Evolutionary conservation across 1,284 basidiomycete genomes (phyloP).

Genomic region (Tausonia pullulans): DNA sequence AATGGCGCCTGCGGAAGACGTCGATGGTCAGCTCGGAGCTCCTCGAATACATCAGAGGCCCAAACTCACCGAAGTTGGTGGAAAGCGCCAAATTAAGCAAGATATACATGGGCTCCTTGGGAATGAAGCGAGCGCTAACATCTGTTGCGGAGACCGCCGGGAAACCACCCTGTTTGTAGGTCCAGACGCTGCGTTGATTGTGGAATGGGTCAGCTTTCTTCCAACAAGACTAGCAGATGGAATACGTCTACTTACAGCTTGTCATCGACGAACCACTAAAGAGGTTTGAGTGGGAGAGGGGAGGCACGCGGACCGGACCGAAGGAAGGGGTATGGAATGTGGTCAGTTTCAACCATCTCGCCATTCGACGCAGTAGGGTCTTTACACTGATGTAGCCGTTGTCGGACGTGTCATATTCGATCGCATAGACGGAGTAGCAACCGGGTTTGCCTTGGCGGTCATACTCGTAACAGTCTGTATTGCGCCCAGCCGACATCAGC

Average conservation of each 20-base stretch:
- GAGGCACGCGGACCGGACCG: too few relatives aligned
- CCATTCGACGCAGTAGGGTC: too few relatives aligned
- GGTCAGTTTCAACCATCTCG: too few relatives aligned
- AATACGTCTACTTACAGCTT: constrained; percentile 25
- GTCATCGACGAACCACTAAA: constrained; percentile 52
- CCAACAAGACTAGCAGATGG: too few relatives aligned
- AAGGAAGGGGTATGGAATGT: too few relatives aligned
- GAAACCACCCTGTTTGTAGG: constrained; percentile 53
- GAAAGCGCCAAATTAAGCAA: constrained; percentile 68
- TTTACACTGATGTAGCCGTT: constrained; percentile 47
- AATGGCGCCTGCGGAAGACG: neutral
- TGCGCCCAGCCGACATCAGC: neutral
- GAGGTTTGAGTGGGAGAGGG: too few relatives aligned
- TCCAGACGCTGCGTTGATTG: constrained; percentile 44
- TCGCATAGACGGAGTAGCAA: constrained; percentile 45
- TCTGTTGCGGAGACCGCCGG: constrained; percentile 49
- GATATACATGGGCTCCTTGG: constrained; percentile 63
- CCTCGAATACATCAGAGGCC: constrained; percentile 35
- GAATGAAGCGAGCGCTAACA: constrained; percentile 57
- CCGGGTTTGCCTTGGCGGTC: constrained; percentile 27
- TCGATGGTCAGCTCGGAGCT: neutral
- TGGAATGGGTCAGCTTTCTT: too few relatives aligned
- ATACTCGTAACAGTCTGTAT: neutral
- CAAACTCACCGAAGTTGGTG: constrained; percentile 51
- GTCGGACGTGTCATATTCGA: constrained; percentile 46